Conservation (phyloP, 805 yeast genomes). For the Lachancea nothofagi region DNA sequence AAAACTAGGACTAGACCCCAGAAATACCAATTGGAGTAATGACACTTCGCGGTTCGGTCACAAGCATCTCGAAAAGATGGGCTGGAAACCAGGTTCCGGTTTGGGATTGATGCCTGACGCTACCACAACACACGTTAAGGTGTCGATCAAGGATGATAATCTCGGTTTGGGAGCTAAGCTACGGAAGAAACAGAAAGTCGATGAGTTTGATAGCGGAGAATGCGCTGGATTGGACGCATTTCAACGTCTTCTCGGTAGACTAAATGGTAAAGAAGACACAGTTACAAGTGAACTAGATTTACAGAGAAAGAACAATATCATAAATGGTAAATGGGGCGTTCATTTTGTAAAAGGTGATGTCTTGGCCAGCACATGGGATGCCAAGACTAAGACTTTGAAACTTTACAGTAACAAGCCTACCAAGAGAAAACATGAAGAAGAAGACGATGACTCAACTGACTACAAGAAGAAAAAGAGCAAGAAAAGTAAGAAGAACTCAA, state of each 20-base stretch:
- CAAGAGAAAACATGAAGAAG: conserved; percentile 27
- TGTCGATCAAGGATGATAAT: conserved; percentile 73
- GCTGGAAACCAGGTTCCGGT: conserved; percentile 92
- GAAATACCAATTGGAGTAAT: conserved; percentile 93
- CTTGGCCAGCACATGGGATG: conserved; percentile 77
- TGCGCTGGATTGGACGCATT: conserved; percentile 90
- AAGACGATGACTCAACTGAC: conserved; percentile 19
- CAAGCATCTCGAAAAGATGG: conserved; percentile 70
- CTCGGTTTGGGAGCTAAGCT: conserved; percentile 86
- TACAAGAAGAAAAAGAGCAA: conserved; percentile 27
- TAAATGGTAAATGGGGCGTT: conserved; percentile 87
- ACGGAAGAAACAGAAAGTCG: conserved; percentile 51
- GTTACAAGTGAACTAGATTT: conserved; percentile 60
- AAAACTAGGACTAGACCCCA: conserved; percentile 85
- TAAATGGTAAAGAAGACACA: conserved; percentile 78
- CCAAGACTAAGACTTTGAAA: conserved; percentile 40
- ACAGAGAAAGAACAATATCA: conserved; percentile 59
- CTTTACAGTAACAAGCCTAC: conserved; percentile 23
- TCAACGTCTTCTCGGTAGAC: conserved; percentile 80
- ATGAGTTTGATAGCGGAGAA: conserved; percentile 73
- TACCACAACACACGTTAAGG: conserved; percentile 76
- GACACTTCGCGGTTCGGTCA: conserved; percentile 82
- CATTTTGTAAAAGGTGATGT: conserved; percentile 82
- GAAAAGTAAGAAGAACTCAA: conserved; percentile 23
- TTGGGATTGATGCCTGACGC: conserved; percentile 68